Base-by-base conservation (phyloP, 169 alveolate species). In the Plasmodium relictum region DNA sequence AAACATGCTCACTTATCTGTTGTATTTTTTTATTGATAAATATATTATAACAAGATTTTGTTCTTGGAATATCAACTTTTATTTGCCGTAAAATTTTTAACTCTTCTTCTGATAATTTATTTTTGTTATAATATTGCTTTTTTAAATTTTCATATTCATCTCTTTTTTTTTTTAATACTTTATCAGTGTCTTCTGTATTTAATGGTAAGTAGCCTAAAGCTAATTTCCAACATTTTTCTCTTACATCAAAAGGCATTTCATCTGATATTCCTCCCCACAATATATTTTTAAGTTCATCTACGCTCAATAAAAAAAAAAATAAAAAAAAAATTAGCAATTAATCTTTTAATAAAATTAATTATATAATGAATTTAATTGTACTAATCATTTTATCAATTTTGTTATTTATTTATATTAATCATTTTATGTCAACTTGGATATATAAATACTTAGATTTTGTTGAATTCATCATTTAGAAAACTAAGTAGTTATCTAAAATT, bases 51-150 rank as follows among this genome's bases (percentile, higher is more conserved):
- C 95, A 96, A 12, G 96, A 95, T 74, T 92, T 93, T 8, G 99
- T 97, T 62, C 99, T 74, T 10, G 99, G 98, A 48, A 96, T 88
- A 88, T 97, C 99, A 41, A 96, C 97, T 72, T 88, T 94, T 31
- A 97, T 96, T 94, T 97, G 96, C 58, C 93, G 91, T 54, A 89
- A 83, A 58, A 92, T 88, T 74, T 74, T 70, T 44, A 69, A 18
- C 44, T 73, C 89, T 5, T 73, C 93, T 58, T 88, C 88, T 0
- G 85, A 80, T 42, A 73, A 74, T 63, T 65, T 45, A 52, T 52
- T 70, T 50, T 52, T 48, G 52, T 37, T 56, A 45, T 45, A 48
- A 73, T 63, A 65, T 74, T 92, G 63, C 44, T 65, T 83, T 69
- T 94, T 68, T 58, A 93, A 73, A 93, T 93, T 91, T 41, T 89